phyloP scores from a whole-genome alignment of 345 rosid genomes.

The Mallotus nudiflorus region DNA sequence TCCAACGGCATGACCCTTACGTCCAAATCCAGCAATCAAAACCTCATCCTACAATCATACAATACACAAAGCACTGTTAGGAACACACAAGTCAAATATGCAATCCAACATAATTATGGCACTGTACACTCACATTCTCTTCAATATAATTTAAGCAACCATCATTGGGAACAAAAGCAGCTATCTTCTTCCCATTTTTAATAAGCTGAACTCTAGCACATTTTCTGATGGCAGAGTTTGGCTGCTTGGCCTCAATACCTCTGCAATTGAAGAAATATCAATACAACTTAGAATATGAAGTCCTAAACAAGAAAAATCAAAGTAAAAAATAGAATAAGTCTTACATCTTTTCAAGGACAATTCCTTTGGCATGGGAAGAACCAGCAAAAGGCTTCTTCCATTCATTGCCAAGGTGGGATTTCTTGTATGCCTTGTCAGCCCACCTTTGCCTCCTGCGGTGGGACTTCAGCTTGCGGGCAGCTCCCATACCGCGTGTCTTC shows the following conservation, averaged over 20 bases:
- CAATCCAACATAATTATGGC: neutral
- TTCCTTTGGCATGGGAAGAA: slow-evolving; percentile 72
- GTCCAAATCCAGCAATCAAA: slow-evolving; percentile 78
- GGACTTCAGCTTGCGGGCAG: slow-evolving; percentile 80
- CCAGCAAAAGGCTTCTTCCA: slow-evolving; percentile 90
- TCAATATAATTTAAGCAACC: slow-evolving; percentile 97
- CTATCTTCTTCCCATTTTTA: slow-evolving; percentile 98
- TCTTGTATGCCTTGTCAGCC: slow-evolving; percentile 92
- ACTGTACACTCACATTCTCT: slow-evolving; percentile 57
- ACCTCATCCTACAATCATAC: slow-evolving; percentile 59
- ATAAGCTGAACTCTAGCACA: slow-evolving; percentile 97
- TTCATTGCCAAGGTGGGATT: slow-evolving; percentile 82
- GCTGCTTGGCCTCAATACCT: slow-evolving; percentile 98
- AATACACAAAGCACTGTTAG: neutral
- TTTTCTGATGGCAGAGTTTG: slow-evolving; percentile 95
- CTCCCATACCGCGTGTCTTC: slow-evolving; percentile 81
- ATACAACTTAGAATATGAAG: neutral
- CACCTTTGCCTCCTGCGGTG: slow-evolving; percentile 85
- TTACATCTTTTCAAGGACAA: slow-evolving; percentile 72
- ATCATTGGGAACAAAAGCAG: slow-evolving; percentile 92
- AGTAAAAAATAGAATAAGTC: neutral
- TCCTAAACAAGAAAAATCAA: neutral
- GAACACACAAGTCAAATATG: neutral
- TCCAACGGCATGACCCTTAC: slow-evolving; percentile 84
- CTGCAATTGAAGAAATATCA: slow-evolving; percentile 36